phyloP scores from a whole-genome alignment of 257 asterid genomes.

The Ocimum tenuiflorum region DNA sequence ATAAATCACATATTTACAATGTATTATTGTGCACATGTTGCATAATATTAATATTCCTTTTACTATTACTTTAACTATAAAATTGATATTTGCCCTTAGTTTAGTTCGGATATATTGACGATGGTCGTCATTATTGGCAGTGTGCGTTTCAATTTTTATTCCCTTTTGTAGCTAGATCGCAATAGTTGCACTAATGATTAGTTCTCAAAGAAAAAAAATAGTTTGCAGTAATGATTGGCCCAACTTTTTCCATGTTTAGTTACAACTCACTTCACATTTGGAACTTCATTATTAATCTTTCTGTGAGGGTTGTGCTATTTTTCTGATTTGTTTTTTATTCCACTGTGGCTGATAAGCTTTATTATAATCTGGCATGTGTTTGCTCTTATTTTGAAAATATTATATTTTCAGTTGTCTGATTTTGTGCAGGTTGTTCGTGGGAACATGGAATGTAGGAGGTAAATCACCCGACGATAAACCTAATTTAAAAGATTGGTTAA shows the following conservation, averaged over 20 bases:
- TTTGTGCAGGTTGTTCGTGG: constrained; percentile 70
- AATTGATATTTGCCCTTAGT: too few relatives aligned
- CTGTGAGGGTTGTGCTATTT: too few relatives aligned
- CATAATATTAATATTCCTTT: too few relatives aligned
- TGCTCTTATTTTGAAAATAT: too few relatives aligned
- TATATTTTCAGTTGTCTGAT: not conserved
- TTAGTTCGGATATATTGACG: not conserved
- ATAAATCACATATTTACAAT: too few relatives aligned
- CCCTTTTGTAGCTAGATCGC: not conserved
- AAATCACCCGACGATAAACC: constrained; percentile 54
- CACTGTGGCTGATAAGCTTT: too few relatives aligned
- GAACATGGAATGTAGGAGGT: constrained; percentile 98
- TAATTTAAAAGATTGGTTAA: constrained; percentile 61
- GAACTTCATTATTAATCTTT: not conserved
- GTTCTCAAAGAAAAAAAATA: too few relatives aligned
- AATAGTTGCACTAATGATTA: constrained; percentile 17
- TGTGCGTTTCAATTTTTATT: not conserved
- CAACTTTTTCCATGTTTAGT: constrained; percentile 34
- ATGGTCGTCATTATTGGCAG: not conserved
- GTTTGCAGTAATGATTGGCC: too few relatives aligned
- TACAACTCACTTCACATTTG: constrained; percentile 29
- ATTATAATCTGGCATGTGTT: too few relatives aligned
- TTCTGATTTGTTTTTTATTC: too few relatives aligned
- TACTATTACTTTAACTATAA: too few relatives aligned
- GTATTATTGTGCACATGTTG: too few relatives aligned